Base-by-base conservation (phyloP, 1,139 yeast genomes). In the Pneumocystis murina region DNA sequence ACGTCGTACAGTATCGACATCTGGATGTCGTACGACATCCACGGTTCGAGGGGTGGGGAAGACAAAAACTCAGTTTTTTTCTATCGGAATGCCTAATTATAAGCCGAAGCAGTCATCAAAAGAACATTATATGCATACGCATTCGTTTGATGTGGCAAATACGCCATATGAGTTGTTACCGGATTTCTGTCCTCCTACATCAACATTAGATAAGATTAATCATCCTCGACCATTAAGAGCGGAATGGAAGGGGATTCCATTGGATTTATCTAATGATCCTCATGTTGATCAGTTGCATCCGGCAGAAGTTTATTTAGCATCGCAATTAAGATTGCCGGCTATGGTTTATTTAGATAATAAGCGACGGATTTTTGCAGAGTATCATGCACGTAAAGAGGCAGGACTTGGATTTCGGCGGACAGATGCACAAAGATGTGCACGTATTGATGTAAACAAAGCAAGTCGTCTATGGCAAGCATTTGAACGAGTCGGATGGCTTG, bases 171-270 rank as follows among this genome's bases (percentile, higher is more conserved):
- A 48, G n/a, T 3, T n/a, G 6, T 4, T 48, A 4, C 55, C 74
- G n/a, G 97, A 92, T 74, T 91, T 80, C 73, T 84, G 92, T 7
- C 97, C 97, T 5, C 76, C 87, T 0, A 65, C 78, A 33, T 63
- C 67, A 20, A 79, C 87, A 0, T 78, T 92, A 66, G 90, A 95
- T 40, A 77, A 81, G 30, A 84, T 83, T 70, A 84, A 84, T 71
- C 64, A 62, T 28, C 59, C 64, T 28, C 84, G 85, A 74, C 83
- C 90, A 69, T 79, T 92, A 70, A 86, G 86, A 72, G 87, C 95
- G 61, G 97, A 91, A 72, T 92, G 98, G 98, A 91, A 91, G 76
- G 97, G 97, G 12, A 95, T 90, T 70, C 95, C 97, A 59, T 89
- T 92, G 96, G 95, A 88, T 74, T 80, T 92, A 66, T 79, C 86